A percentile compares a stretch with the other conserved stretches of the same genome.
Evolutionary conservation across 2,329 filamentous ascomycete species (phyloP).

Genomic region (Penicillium thymicola): DNA sequence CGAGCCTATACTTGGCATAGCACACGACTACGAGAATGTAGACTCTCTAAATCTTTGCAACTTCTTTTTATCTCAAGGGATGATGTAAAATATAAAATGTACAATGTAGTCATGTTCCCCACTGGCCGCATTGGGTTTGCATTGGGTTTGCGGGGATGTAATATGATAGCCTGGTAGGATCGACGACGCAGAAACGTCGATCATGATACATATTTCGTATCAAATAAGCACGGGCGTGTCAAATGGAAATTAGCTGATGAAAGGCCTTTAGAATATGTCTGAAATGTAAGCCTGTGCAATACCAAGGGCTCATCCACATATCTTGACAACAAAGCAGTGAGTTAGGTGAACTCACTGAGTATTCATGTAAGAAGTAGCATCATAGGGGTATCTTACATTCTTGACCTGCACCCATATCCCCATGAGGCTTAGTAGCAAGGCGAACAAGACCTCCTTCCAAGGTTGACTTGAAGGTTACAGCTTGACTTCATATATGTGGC

Average conservation of each 20-base stretch:
- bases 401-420: neutral
- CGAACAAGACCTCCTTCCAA: neutral
- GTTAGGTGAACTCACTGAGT: neutral
- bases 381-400: neutral
- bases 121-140: conserved; percentile 5
- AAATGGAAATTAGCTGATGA: neutral
- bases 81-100: neutral
- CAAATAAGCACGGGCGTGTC: neutral
- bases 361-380: neutral
- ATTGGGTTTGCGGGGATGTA: conserved; percentile 5
- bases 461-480: neutral
- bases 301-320: neutral
- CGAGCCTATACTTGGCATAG: neutral
- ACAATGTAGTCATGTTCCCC: neutral
- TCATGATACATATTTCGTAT: neutral
- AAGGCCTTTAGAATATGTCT: neutral
- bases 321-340: neutral
- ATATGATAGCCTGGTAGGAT: neutral
- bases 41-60: neutral
- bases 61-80: neutral
- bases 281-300: neutral
- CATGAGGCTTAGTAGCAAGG: neutral
- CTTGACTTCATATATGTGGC: conserved; percentile 6
- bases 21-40: neutral
- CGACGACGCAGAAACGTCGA: conserved; percentile 7